These are phyloP conservation scores for Lentinula guzmanii DNA, from an alignment of 768 basidiomycete species.

Conservation along the genomic window DNA sequence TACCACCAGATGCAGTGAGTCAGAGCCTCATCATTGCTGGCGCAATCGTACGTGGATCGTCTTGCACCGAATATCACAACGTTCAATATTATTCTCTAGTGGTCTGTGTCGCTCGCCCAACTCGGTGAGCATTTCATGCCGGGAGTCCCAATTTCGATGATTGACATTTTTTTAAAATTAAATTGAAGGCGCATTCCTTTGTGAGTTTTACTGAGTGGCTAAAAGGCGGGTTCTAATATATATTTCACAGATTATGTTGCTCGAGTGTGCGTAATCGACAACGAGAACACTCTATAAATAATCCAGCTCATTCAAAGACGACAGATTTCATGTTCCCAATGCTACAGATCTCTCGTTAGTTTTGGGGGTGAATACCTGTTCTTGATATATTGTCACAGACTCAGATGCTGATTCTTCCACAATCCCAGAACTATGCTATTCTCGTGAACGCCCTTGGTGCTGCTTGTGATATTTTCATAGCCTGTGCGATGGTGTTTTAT, in stretches of 20 bases:
- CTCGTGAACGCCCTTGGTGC: constrained; percentile 4
- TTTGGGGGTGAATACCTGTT: neutral
- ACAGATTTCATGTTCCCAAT: neutral
- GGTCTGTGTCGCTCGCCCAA: constrained; percentile 2
- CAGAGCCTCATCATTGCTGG: neutral
- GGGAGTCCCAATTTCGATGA: neutral
- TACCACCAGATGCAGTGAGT: neutral
- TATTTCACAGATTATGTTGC: neutral
- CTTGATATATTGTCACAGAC: neutral
- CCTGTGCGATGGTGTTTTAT: constrained; percentile 5
- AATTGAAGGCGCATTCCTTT: constrained; percentile 2
- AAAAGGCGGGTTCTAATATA: neutral
- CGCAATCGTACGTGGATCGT: neutral
- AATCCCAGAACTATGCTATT: neutral
- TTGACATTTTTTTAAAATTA: neutral
- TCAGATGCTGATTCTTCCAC: neutral
- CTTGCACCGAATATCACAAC: neutral
- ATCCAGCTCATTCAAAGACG: neutral
- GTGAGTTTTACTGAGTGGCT: neutral
- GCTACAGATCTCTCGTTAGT: neutral
- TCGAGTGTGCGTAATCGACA: neutral
- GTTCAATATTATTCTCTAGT: neutral
- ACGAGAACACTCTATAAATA: neutral
- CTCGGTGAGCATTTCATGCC: neutral
- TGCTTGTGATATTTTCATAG: neutral